Evolutionary conservation across 495 filamentous ascomycete species (phyloP), one percentile per base, ranked within the genome.

Genomic region (Talaromyces borbonicus): DNA sequence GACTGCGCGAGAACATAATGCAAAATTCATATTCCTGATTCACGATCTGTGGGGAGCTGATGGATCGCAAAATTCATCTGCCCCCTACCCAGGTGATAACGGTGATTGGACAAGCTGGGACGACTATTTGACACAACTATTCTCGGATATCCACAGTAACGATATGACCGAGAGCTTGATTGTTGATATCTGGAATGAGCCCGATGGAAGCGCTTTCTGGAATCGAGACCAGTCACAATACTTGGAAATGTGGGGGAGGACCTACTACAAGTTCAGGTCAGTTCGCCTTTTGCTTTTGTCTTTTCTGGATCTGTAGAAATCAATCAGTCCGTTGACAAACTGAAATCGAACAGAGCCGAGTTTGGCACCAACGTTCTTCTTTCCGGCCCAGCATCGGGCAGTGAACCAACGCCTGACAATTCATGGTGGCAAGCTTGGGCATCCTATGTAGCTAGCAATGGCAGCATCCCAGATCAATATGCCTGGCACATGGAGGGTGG

Each of bases 11-110:
- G 52, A 56, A 20, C 52, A 61, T 31, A 51, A 50, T 19, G 63
- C 50, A 11, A 48, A 48, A 6, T 67, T 64, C 41, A 57, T 64
- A 16, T 46, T 67, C 14, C 50, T 67, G 8, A 56, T 55, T 15
- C 59, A 63, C 37, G 64, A 64, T 46, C 44, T 68, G 4, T 68
- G 59, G 59, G 64, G 64, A 23, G 53, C 57, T 3, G 62, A 60
- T 46, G 42, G 43, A 3, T 37, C 51, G 24, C 44, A 49, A 12
- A 49, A 49, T 8, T 41, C 22, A 1, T 36, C 46, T 19, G 49
- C 56, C 8, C 33, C 46, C 4, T 59, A 56, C 16, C 56, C 62
- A 5, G 62, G 62, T n/a, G 62, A 66, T 47, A 56, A 63, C 38
- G 59, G 54, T 14, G 49, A 65, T 45, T 66, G 62, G 62, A 46